Conservation (phyloP, 2,329 filamentous ascomycete genomes). For the Trichoderma hamatum region DNA sequence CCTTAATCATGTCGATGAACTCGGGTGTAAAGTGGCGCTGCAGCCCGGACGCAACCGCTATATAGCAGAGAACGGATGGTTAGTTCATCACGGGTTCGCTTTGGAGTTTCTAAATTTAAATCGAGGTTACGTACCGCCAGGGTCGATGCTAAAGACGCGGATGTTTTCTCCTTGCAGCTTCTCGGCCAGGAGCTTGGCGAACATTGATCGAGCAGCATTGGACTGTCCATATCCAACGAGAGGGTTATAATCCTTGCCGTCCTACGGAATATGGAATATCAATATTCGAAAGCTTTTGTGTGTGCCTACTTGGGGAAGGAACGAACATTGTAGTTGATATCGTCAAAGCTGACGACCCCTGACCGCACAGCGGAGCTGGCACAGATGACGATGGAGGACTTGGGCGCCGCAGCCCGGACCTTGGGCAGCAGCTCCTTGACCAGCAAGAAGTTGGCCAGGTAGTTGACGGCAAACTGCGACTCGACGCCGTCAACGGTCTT, state of each 20-base stretch:
- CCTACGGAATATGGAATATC: not conserved
- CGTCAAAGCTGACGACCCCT: slow-evolving; percentile 16
- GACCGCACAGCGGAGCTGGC: slow-evolving; percentile 14
- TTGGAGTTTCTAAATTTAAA: not conserved
- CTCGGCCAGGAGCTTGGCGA: slow-evolving; percentile 24
- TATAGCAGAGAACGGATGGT: not conserved
- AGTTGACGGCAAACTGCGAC: slow-evolving; percentile 55
- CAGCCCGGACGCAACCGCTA: slow-evolving; percentile 16
- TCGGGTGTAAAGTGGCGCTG: slow-evolving; percentile 24
- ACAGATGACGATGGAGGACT: slow-evolving; percentile 23
- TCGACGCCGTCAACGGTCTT: slow-evolving; percentile 32
- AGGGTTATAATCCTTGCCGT: slow-evolving; percentile 22
- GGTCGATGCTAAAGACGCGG: slow-evolving; percentile 27
- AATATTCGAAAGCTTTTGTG: not conserved
- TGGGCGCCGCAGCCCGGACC: slow-evolving; percentile 17
- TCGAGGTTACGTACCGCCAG: slow-evolving; percentile 21
- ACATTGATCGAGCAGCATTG: slow-evolving; percentile 27
- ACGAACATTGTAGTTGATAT: slow-evolving; percentile 22
- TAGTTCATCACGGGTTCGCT: not conserved
- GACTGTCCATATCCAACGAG: slow-evolving; percentile 23
- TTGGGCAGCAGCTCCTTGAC: slow-evolving; percentile 50
- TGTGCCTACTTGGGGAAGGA: not conserved
- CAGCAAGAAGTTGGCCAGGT: slow-evolving; percentile 56
- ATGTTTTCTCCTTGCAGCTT: slow-evolving; percentile 23
- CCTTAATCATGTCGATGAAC: not conserved